These are phyloP conservation scores for Leptomonas pyrrhocoris DNA, from an alignment of 208 protist genomes.

Conservation along the genomic window DNA sequence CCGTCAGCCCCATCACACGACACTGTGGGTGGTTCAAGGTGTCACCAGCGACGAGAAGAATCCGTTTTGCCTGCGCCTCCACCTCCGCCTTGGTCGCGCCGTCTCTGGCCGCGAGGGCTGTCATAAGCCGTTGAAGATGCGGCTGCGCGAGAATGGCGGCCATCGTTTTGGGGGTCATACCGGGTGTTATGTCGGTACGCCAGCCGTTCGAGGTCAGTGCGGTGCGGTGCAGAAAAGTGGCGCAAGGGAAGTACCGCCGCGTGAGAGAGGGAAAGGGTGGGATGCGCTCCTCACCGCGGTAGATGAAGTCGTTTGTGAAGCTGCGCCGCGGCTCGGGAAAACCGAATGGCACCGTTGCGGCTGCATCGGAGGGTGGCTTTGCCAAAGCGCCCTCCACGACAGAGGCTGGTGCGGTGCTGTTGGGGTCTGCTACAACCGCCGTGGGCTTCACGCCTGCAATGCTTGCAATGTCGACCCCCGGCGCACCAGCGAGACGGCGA, in stretches of 20 bases:
- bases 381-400: too few relatives aligned
- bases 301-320: constrained; percentile 70
- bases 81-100: constrained; percentile 42
- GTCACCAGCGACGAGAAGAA: constrained; percentile 81
- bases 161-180: constrained; percentile 56
- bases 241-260: constrained; percentile 28
- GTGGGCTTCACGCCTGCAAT: constrained; percentile 4
- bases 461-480: constrained; percentile 1
- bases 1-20: constrained; percentile 54
- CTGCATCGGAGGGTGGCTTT: background rate
- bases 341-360: background rate
- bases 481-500: background rate
- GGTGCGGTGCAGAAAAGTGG: constrained; percentile 50
- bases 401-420: too few relatives aligned
- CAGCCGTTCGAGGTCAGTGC: constrained; percentile 55
- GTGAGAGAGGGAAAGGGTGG: constrained; percentile 40
- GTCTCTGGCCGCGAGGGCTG: constrained; percentile 46
- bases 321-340: constrained; percentile 52
- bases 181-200: constrained; percentile 40
- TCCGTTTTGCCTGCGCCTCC: constrained; percentile 47
- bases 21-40: constrained; percentile 64
- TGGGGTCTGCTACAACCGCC: background rate
- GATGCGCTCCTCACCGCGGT: constrained; percentile 36
- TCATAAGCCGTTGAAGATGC: constrained; percentile 52
- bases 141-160: constrained; percentile 62